A percentile compares a stretch with the other conserved stretches of the same genome.
Conservation (phyloP, 192 early-diverging fungal species). For the Pecoramyces ruminantium region DNA sequence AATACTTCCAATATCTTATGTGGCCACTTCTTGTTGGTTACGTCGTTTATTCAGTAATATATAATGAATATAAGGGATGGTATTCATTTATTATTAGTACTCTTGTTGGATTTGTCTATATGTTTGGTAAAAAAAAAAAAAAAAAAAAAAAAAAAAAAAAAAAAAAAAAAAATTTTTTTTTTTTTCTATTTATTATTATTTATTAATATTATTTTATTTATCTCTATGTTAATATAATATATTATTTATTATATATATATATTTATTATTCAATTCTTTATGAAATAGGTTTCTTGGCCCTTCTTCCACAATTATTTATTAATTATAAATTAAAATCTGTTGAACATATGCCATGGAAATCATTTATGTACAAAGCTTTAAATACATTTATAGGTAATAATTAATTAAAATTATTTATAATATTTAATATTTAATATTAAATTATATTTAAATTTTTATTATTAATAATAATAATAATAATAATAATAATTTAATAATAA, state of each 20-base stretch:
- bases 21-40: constrained; percentile 65
- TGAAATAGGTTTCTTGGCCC: constrained; percentile 30
- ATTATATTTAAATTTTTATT: too few relatives aligned
- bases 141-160: too few relatives aligned
- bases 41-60: constrained; percentile 60
- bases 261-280: too few relatives aligned
- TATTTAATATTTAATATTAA: too few relatives aligned
- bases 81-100: constrained; percentile 73
- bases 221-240: too few relatives aligned
- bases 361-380: constrained; percentile 76
- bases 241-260: too few relatives aligned
- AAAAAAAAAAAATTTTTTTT: too few relatives aligned
- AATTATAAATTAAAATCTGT: constrained; percentile 75
- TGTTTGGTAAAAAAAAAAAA: constrained; percentile 35
- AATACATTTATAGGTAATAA: constrained; percentile 40
- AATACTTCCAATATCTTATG: constrained; percentile 58
- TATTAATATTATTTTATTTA: too few relatives aligned
- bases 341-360: constrained; percentile 86
- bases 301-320: constrained; percentile 81
- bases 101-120: constrained; percentile 79
- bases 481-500: too few relatives aligned
- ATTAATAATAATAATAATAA: too few relatives aligned
- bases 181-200: too few relatives aligned
- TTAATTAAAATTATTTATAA: constrained; percentile 1
- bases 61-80: constrained; percentile 82